Percentiles rank a stretch among this genome's conserved stretches.
Evolutionary conservation across 768 basidiomycete species (phyloP).

Genomic region (Podaxis pistillaris): DNA sequence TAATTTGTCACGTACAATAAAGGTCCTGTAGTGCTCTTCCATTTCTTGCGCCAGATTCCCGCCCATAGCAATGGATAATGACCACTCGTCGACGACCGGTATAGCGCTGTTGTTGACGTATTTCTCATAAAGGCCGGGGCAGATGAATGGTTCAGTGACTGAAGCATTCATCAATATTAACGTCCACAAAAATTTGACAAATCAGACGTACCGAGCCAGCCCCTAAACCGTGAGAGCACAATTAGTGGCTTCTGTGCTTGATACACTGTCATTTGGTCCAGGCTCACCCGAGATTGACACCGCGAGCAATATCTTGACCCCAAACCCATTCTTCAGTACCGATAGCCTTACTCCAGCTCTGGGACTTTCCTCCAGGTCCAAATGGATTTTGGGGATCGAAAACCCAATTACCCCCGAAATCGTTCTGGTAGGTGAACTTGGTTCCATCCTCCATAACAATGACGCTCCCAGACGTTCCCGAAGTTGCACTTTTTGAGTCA

Average conservation of each 20-base stretch:
- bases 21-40: conserved; percentile 77
- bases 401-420: conserved; percentile 83
- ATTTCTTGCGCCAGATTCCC: conserved; percentile 63
- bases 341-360: conserved; percentile 75
- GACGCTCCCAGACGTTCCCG: conserved; percentile 65
- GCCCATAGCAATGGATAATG: conserved; percentile 65
- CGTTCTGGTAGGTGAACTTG: conserved; percentile 75
- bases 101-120: conserved; percentile 43
- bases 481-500: conserved; percentile 25
- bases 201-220: conserved; percentile 41
- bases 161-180: not conserved
- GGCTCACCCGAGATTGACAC: conserved; percentile 55
- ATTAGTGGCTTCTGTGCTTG: conserved; percentile 38
- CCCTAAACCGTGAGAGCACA: conserved; percentile 24
- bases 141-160: conserved; percentile 80
- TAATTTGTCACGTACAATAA: conserved; percentile 14
- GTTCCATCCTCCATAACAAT: conserved; percentile 74
- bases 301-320: conserved; percentile 58
- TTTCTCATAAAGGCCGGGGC: conserved; percentile 65
- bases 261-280: conserved; percentile 8
- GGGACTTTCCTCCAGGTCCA: conserved; percentile 67
- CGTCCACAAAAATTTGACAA: not conserved
- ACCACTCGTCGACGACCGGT: conserved; percentile 71
- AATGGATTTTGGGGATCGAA: conserved; percentile 71
- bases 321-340: conserved; percentile 74